Percentiles rank a stretch among this genome's conserved stretches.
phyloP scores from a whole-genome alignment of 768 basidiomycete genomes.

The Pilatotrama ljubarskyi region DNA sequence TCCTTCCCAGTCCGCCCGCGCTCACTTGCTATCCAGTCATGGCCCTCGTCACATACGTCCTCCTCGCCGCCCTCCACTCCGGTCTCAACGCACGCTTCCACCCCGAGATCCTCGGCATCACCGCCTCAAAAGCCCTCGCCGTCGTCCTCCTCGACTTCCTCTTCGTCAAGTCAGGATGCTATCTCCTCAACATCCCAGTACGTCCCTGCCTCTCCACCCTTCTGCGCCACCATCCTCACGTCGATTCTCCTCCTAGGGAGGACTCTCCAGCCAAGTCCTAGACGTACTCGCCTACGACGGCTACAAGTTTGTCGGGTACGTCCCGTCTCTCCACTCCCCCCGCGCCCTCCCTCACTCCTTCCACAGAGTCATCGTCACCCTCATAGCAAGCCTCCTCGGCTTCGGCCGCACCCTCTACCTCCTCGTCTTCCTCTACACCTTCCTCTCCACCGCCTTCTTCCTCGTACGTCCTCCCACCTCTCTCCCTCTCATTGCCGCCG shows the following conservation, averaged over 20 bases:
- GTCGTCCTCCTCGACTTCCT: slow-evolving; percentile 88
- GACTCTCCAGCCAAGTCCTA: slow-evolving; percentile 55
- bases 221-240: background rate
- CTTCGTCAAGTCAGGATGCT: slow-evolving; percentile 89
- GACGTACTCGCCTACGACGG: slow-evolving; percentile 92
- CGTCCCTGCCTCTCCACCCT: background rate
- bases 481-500: background rate
- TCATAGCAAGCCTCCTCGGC: slow-evolving; percentile 70
- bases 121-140: slow-evolving; percentile 78
- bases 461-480: slow-evolving; percentile 52
- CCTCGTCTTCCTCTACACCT: slow-evolving; percentile 78
- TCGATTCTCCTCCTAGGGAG: slow-evolving; percentile 44
- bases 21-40: slow-evolving; percentile 56
- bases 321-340: background rate
- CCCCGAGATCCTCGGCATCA: slow-evolving; percentile 85
- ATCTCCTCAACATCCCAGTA: slow-evolving; percentile 76
- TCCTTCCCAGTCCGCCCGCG: background rate
- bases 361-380: slow-evolving; percentile 77
- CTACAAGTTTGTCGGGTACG: slow-evolving; percentile 96
- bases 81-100: slow-evolving; percentile 84
- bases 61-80: slow-evolving; percentile 81
- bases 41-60: slow-evolving; percentile 95
- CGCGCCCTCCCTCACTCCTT: background rate
- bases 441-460: slow-evolving; percentile 92
- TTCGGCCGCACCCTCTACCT: slow-evolving; percentile 64